Evolutionary conservation across 805 yeast species (phyloP).

Genomic region (Pichia insulana): DNA sequence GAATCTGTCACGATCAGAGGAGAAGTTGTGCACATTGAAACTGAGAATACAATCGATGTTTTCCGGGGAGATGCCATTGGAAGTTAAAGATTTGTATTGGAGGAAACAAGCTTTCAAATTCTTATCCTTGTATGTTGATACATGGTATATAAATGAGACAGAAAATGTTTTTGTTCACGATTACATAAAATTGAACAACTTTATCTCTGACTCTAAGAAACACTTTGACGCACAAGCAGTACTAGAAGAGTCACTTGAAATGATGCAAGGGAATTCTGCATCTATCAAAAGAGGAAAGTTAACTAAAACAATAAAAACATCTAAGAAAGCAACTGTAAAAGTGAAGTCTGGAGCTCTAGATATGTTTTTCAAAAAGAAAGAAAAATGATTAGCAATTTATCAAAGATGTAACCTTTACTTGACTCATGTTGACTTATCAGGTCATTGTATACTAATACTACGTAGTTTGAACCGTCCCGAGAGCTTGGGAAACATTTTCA

Average conservation of each 20-base stretch:
- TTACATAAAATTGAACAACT: slow-evolving; percentile 12
- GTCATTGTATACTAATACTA: too few relatives aligned
- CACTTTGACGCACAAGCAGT: slow-evolving; percentile 17
- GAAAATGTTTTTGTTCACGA: slow-evolving; percentile 12
- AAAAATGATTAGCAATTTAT: not conserved
- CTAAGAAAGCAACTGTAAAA: slow-evolving; percentile 22
- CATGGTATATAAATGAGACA: slow-evolving; percentile 20
- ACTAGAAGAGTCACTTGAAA: slow-evolving; percentile 26
- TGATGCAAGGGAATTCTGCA: slow-evolving; percentile 25
- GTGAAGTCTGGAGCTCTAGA: slow-evolving; percentile 61
- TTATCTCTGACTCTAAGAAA: slow-evolving; percentile 14
- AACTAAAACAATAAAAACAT: slow-evolving; percentile 11
- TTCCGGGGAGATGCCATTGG: not conserved
- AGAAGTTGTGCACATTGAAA: slow-evolving; percentile 9
- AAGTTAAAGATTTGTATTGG: slow-evolving; percentile 14
- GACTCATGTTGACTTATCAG: not conserved
- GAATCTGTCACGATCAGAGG: slow-evolving; percentile 27
- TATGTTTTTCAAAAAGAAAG: slow-evolving; percentile 45
- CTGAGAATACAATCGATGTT: not conserved
- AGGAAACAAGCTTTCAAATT: slow-evolving; percentile 38
- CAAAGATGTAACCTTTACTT: not conserved
- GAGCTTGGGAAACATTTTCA: too few relatives aligned
- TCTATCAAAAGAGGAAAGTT: slow-evolving; percentile 14
- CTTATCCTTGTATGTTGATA: slow-evolving; percentile 35
- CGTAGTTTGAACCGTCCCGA: too few relatives aligned